Evolutionary conservation across 2,329 filamentous ascomycete genomes (phyloP), one percentile per base, ranked within the genome.

Genomic region (Capronia epimyces): DNA sequence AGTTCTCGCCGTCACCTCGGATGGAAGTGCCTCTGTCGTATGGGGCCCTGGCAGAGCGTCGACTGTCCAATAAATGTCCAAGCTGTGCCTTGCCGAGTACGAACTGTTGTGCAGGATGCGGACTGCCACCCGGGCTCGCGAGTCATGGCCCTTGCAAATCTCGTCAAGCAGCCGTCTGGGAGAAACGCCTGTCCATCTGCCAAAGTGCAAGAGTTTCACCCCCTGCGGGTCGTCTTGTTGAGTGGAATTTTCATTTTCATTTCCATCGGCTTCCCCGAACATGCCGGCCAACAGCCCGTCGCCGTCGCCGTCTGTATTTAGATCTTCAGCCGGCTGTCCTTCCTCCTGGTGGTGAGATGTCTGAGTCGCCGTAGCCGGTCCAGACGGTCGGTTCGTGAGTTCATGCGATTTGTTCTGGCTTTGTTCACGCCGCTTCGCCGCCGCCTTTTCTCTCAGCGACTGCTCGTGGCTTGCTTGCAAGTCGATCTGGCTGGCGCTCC

Each of bases 161-260:
- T 96, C 90, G 66, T 96, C 89, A 10, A 97, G 71, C 22, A 87
- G 77, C 58, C 86, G 79, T 55, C 82, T 80, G 13, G 91, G 90
- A 60, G 74, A 86, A 24, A 95, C 69, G 6, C 91, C 90, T 12
- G 80, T 79, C 74, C 82, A 83, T 66, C 88, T 89, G 1, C 88
- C 89, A 74, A 97, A 96, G 62, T 96, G 86, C 37, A 87, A 77
- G 43, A 95, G 77, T 1, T 73, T 77, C 3, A 89, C 68, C 50
- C 71, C 65, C 1, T 80, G 77, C 57, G 21, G 31, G 22, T 41
- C 24, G 10, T 36, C 34, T 27, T 52, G 25, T 10, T 42, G 29
- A 8, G 32, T n/a, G 43, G 57, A 43, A 32, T 54, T 49, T 47
- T 61, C 63, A n/a, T n/a, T n/a, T n/a, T n/a, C n/a, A n/a, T n/a